Base-by-base conservation (phyloP, 2,329 filamentous ascomycete species). In the Clarireedia hainanense region DNA sequence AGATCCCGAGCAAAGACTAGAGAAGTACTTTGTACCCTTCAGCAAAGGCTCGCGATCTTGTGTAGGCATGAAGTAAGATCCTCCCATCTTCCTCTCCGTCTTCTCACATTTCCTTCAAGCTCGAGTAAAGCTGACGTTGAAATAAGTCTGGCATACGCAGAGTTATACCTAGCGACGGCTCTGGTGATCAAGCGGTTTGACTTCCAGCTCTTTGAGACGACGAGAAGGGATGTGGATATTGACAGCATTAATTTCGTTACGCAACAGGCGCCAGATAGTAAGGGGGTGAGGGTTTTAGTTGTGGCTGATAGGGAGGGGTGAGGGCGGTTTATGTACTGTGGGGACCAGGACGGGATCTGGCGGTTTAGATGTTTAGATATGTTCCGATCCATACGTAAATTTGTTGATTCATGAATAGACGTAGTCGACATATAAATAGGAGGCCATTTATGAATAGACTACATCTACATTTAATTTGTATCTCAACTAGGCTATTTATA, bases 101-200 rank as follows among this genome's bases (percentile, higher is more conserved):
- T 47, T 30, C 2, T 17, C 1, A 6, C 14, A 42, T 24, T 14
- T 14, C 12, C 39, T 23, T 40, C 5, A 12, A 20, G 39, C 12
- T n/a, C n/a, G 17, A 17, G 12, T 3, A 42, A n/a, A n/a, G 17
- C 39, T 42, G 17, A 42, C 9, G 6, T 42, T n/a, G 10, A 48
- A 49, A 50, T 4, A 55, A 55, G 52, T 15, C 46, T 55, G 24
- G 52, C 52, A 15, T 55, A 55, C 20, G 52, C 52, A 17, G 52
- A 55, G 6, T 24, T 55, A 1, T 55, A 49, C 9, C 46, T 55
- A n/a, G 39, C 52, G 14, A 50, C 52, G 3, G 52, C 52, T 2
- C 20, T 20, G n/a, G 12, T 50, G 7, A 40, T 55, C 17, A 42
- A 24, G 34, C 24, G 46, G 5, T 50, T 55, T 24, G 37, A 55